A percentile compares a stretch with the other conserved stretches of the same genome.
Evolutionary conservation across 1,284 basidiomycete genomes (phyloP).

Genomic region (Wolfiporia cocos): DNA sequence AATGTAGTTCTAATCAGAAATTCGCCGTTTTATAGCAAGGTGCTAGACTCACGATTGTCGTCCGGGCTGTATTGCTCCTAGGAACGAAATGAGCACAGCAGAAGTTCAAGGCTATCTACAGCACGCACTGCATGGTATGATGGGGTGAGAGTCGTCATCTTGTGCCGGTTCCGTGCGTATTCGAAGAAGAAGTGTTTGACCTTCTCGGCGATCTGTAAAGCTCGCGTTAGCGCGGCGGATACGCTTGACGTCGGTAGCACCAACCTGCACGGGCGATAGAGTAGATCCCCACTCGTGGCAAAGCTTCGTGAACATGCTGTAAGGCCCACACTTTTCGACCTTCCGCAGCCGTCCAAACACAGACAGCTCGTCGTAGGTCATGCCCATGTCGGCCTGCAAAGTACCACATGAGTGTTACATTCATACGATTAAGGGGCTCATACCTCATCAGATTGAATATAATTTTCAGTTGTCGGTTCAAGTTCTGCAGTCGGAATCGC

Average conservation of each 20-base stretch:
- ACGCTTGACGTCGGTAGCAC: too few relatives aligned
- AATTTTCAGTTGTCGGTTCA: slow-evolving; percentile 90
- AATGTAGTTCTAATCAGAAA: background rate
- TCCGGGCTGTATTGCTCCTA: slow-evolving; percentile 95
- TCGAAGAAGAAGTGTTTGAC: slow-evolving; percentile 98
- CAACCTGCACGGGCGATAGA: slow-evolving; percentile 75
- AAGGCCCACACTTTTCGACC: slow-evolving; percentile 95
- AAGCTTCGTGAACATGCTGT: slow-evolving; percentile 93
- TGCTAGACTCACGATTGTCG: slow-evolving; percentile 73
- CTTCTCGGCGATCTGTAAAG: slow-evolving; percentile 86
- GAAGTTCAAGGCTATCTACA: too few relatives aligned
- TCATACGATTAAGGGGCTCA: background rate
- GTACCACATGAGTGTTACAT: background rate
- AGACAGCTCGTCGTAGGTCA: slow-evolving; percentile 98
- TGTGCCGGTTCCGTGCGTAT: slow-evolving; percentile 94
- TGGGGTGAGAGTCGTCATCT: slow-evolving; percentile 99
- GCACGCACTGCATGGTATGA: slow-evolving; percentile 86
- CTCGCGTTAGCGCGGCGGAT: too few relatives aligned
- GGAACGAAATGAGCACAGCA: background rate
- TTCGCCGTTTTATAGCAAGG: background rate
- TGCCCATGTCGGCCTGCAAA: slow-evolving; percentile 89
- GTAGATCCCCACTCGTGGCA: slow-evolving; percentile 87
- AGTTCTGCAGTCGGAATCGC: slow-evolving; percentile 95
- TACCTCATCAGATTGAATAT: slow-evolving; percentile 94
- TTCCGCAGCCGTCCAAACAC: slow-evolving; percentile 93